phyloP scores from a whole-genome alignment of 2,329 filamentous ascomycete genomes.

The Aspergillus brasiliensis region DNA sequence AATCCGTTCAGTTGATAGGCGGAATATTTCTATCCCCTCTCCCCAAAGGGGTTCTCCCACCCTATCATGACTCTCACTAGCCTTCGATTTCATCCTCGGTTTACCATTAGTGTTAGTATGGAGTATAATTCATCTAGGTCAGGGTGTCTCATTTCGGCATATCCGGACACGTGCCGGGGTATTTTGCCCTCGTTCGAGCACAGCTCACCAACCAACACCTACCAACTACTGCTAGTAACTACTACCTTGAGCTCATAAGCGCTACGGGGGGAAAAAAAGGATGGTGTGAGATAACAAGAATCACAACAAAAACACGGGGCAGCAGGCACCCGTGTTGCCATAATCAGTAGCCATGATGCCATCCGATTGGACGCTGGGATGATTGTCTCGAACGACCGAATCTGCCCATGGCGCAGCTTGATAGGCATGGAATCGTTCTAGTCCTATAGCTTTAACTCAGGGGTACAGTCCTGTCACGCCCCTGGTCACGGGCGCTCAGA shows the following conservation, averaged over 20 bases:
- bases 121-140: too few species aligned
- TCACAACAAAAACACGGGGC: neutral
- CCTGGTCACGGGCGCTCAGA: neutral
- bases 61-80: neutral
- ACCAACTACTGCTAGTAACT: too few species aligned
- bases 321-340: neutral
- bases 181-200: neutral
- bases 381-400: neutral
- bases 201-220: neutral
- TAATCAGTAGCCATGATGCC: neutral
- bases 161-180: neutral
- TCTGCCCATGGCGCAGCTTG: neutral
- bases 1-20: neutral
- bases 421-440: neutral
- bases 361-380: neutral
- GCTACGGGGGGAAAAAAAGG: neutral
- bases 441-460: neutral
- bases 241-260: neutral
- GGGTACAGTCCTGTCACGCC: neutral
- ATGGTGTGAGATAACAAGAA: neutral
- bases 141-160: neutral
- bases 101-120: neutral
- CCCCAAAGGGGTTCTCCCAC: neutral
- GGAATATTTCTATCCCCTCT: neutral
- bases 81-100: neutral